Base-by-base conservation (phyloP, 1,284 basidiomycete genomes). In the Microbotryum violaceum region DNA sequence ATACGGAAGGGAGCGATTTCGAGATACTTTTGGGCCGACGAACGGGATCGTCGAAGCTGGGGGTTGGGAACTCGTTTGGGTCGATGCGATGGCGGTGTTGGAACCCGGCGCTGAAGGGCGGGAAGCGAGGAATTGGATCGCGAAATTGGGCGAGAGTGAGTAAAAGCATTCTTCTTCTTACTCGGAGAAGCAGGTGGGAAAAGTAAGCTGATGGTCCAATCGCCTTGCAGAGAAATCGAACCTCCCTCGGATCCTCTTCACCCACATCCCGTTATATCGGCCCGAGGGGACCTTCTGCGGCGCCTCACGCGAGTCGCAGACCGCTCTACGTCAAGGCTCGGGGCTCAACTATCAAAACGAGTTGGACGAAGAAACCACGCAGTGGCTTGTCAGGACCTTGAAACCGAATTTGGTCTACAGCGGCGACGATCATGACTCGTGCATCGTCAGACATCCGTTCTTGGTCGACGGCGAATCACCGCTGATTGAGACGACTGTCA, bases 401-500 rank as follows among this genome's bases (percentile, higher is more conserved):
- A 78, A 81, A 37, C 90, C 91, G 16, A 74, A 77, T 16, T 70
- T 85, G 1, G 79, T 92, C 6, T 87, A 88, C 70, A 90, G 88
- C 68, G 91, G 87, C 12, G 89, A 93, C 73, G 88, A 93, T 75
- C 87, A 88, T 67, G 90, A 93, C 72, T 89, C 89, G 66, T 93
- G 90, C 74, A 87, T 89, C 69, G 81, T 86, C 66, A 77, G 76
- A 61, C 87, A 89, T 73, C 72, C 76, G 4, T 69, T 67, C 46
- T 46, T 53, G 23, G 33, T 50, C 8, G 58, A 56, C 27, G 48
- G 25, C 5, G 18, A 8, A 14, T 51, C 53, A 31, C 60, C 60
- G 20, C 50, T 64, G 18, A 51, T 54, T 25, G 65, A 67, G 21
- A 62, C 60, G 27, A 67, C 65, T 6, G 65, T 67, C 45, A 67